Evolutionary conservation across 176 grass and related monocot genomes (phyloP), one percentile per base, ranked within the genome.

Genomic region (Juncus effusus): DNA sequence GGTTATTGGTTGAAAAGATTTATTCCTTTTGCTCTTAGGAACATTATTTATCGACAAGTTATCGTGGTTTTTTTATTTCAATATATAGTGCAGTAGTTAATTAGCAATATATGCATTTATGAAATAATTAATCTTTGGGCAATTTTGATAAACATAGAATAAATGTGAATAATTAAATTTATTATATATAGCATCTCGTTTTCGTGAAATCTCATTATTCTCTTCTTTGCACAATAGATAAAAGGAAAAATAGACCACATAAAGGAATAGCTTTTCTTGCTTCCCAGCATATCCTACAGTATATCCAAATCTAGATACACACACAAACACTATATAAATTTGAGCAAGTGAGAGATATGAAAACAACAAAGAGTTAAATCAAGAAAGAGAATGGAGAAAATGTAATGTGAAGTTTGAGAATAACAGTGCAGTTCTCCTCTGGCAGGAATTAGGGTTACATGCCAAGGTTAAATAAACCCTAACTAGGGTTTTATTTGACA

Each of bases 351-450:
- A 16, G 9, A 71, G 54, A 12, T 69, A 10, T 36, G 37, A 71
- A 70, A 52, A 40, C 54, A 37, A 59, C 54, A 71, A 40, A 56
- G 56, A 51, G 8, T 10, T 16, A 19, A n/a, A 16, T 57, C 44
- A 60, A 16, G 35, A 49, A 19, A 45, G 56, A 35, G 1, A 52
- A 6, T 16, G 9, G 5, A 6, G 47, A 37, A 42, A 12, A 70
- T 39, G 3, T 13, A 37, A 37, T 12, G 54, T 63, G 69, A 57
- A 42, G 77, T 42, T 16, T 12, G 51, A 77, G 53, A 78, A 76
- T 89, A 49, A 76, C 69, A 70, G 86, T 64, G 74, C 54, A 67
- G 47, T 76, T 82, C 82, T 4, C 78, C 69, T 78, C 78, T 81
- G 86, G 86, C 86, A 76, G 61, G 28, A 3, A 50, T 47, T 47